A percentile compares a stretch with the other conserved stretches of the same genome.
These are phyloP conservation scores for Botrytis deweyae DNA, from an alignment of 2,329 filamentous ascomycete genomes.

Conservation along the genomic window DNA sequence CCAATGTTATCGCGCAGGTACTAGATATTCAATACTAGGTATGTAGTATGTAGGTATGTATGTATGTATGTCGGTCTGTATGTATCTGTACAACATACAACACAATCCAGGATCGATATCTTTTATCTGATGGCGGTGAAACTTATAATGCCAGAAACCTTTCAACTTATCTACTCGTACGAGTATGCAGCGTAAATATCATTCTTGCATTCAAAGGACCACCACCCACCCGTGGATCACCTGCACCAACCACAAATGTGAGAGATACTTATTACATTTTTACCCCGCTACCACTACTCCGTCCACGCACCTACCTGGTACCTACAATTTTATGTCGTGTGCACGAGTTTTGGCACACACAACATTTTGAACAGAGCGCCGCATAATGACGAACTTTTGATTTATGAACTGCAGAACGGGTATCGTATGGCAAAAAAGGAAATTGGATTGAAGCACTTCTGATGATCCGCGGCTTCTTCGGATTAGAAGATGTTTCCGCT, in stretches of 20 bases:
- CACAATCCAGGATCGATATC: background rate
- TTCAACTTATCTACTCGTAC: background rate
- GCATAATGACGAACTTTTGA: conserved; percentile 9
- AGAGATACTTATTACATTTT: background rate
- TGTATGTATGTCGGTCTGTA: too few relatives aligned
- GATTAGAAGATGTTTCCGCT: background rate
- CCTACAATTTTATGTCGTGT: background rate
- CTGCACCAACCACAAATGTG: background rate
- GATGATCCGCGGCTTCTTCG: conserved; percentile 9
- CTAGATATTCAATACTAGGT: background rate
- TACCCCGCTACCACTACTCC: background rate
- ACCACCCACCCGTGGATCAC: background rate
- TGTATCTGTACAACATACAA: too few relatives aligned
- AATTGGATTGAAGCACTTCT: background rate
- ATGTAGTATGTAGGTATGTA: background rate
- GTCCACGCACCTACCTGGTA: background rate
- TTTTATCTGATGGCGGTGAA: background rate
- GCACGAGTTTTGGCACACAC: background rate
- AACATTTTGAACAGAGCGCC: background rate
- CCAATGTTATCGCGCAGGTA: too few relatives aligned
- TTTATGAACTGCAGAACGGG: background rate
- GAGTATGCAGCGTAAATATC: too few relatives aligned
- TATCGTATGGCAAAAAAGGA: background rate
- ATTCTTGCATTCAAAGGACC: background rate
- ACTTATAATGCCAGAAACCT: background rate